Base-by-base conservation (phyloP, 306 rosid genomes). In the Vachellia collinsii region DNA sequence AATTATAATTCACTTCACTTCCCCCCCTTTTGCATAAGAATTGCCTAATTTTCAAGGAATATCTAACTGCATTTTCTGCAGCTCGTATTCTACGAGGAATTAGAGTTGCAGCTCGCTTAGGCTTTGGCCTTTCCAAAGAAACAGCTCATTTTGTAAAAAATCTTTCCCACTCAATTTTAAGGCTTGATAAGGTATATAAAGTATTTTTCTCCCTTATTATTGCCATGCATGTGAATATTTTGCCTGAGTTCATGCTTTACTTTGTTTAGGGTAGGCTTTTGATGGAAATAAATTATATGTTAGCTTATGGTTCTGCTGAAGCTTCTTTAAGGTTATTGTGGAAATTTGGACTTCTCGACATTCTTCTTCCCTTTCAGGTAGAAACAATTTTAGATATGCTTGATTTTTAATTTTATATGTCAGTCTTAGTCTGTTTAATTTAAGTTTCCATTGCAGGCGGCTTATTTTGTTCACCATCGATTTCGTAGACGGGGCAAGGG, bases 1-100 rank as follows among this genome's bases (percentile, higher is more conserved):
- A 61, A 16, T 47, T 66, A 13, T 56, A 77, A 13, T 81, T 48
- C 14, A 5, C 14, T 48, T 66, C 36, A 79, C 68, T 39, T 29
- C 75, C 62, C 70, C 58, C 23, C 56, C 2, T 43, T 37, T 75
- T 56, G 14, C 41, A 8, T 63, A 39, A 41, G 42, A 73, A 73
- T 48, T 54, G 37, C 23, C 63, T 73, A 37, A 38, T 48, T 68
- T 29, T 29, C 20, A 44, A 47, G 65, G 74, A 46, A 73, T 59
- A 8, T 74, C 54, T 77, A 41, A 66, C 71, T 75, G 59, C 64
- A 25, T 89, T 72, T 61, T 80, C 41, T 85, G 84, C 91, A 94
- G 97, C 97, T 85, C 95, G 97, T 75, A 94, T 94, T 75, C 85
- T 94, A 53, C 95, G 97, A 82, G 98, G 86, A 77, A 84, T 94